Conservation (phyloP, 305 asterid genomes). For the Ilex paraguariensis region DNA sequence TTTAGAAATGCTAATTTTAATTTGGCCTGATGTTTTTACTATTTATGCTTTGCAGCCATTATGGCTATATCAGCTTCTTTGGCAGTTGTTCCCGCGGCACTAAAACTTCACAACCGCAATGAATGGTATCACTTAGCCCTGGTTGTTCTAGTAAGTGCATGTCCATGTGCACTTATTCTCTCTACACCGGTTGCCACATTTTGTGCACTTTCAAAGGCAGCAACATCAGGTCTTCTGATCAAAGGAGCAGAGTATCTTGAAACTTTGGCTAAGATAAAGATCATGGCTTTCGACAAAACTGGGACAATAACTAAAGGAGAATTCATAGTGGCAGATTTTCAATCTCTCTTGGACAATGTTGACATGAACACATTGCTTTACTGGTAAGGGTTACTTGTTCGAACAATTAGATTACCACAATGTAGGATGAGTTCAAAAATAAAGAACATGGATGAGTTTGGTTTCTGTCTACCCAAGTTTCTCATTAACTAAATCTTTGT, state of each 20-base stretch:
- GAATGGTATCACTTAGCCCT: conserved; percentile 77
- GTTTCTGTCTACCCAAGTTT: no score
- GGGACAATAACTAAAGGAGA: conserved; percentile 89
- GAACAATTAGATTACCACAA: no score
- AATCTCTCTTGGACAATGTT: conserved; percentile 39
- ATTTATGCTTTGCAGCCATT: conserved; percentile 42
- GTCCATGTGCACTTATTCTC: conserved; percentile 86
- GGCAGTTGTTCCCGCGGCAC: conserved; percentile 53
- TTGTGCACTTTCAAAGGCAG: conserved; percentile 83
- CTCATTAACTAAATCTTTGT: no score
- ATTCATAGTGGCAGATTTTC: conserved; percentile 61
- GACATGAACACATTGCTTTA: conserved; percentile 38
- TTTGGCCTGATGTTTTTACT: background rate
- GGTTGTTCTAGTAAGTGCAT: conserved; percentile 75
- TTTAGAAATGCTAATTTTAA: background rate
- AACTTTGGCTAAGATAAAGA: conserved; percentile 53
- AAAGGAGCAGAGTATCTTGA: conserved; percentile 87
- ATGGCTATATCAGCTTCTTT: conserved; percentile 43
- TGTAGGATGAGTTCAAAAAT: no score
- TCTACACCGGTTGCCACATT: conserved; percentile 91
- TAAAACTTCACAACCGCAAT: conserved; percentile 39
- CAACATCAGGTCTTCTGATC: conserved; percentile 71
- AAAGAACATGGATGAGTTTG: no score
- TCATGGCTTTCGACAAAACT: conserved; percentile 88
- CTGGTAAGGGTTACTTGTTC: conserved; percentile 37